phyloP scores from a whole-genome alignment of 257 asterid genomes.

The Apocynum venetum region DNA sequence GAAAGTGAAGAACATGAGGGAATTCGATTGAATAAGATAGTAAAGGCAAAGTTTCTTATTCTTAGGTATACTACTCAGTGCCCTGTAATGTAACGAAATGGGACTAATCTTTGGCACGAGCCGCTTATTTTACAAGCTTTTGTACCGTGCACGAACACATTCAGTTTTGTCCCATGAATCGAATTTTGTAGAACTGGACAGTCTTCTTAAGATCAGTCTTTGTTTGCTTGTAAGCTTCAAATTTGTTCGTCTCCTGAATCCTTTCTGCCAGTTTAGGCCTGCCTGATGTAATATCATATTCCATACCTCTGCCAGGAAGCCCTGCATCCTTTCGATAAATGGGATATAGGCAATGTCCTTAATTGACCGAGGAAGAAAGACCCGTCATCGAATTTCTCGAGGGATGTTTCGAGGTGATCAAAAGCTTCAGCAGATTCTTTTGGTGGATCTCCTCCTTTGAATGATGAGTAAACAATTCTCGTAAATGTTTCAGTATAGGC shows the following conservation, averaged over 20 bases:
- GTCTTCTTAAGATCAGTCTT: constrained; percentile 43
- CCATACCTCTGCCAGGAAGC: constrained; percentile 34
- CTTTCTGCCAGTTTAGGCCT: constrained; percentile 59
- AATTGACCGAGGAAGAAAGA: constrained; percentile 65
- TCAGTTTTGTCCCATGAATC: constrained; percentile 28
- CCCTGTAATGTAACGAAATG: too few species aligned
- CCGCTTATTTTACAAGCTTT: too few species aligned
- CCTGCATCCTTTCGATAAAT: constrained; percentile 55
- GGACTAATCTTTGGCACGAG: too few species aligned
- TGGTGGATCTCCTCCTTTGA: constrained; percentile 44
- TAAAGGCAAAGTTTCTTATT: too few species aligned
- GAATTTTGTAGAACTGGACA: constrained; percentile 31
- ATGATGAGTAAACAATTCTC: constrained; percentile 26
- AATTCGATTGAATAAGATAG: too few species aligned
- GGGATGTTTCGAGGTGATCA: constrained; percentile 57
- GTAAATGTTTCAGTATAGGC: constrained; percentile 42
- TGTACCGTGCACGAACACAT: too few species aligned
- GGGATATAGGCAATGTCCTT: constrained; percentile 62
- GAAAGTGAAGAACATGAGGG: too few species aligned
- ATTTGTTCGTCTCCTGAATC: constrained; percentile 55
- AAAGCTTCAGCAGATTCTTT: constrained; percentile 42
- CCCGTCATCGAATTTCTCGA: constrained; percentile 46
- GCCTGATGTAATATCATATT: constrained; percentile 49
- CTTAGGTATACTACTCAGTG: too few species aligned
- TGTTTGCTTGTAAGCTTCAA: constrained; percentile 57